Percentiles rank a stretch among this genome's conserved stretches.
Conservation (phyloP, 2,329 filamentous ascomycete genomes). For the Pestalotiopsis sp. region DNA sequence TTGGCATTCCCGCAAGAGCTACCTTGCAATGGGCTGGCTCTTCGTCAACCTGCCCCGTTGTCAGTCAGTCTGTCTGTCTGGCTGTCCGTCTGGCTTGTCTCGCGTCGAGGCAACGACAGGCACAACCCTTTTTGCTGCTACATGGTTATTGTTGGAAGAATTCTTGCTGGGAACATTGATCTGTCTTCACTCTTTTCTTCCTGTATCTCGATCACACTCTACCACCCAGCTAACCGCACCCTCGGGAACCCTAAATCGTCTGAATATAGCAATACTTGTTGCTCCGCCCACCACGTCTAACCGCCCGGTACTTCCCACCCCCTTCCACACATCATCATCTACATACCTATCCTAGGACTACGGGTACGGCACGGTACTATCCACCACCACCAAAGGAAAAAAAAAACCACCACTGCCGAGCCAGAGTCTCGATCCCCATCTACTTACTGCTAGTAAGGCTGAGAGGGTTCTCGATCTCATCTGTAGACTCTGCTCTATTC, state of each 20-base stretch:
- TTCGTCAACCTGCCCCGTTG: constrained; percentile 13
- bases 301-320: constrained; percentile 35
- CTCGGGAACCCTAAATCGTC: constrained; percentile 31
- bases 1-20: neutral
- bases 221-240: constrained; percentile 25
- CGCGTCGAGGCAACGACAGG: constrained; percentile 17
- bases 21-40: neutral
- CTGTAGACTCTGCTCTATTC: constrained; percentile 32
- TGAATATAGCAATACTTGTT: constrained; percentile 43
- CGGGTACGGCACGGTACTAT: constrained; percentile 23
- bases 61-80: too few species aligned
- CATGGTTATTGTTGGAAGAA: constrained; percentile 13
- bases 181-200: constrained; percentile 27
- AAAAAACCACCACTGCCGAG: constrained; percentile 25
- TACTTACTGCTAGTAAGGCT: constrained; percentile 36
- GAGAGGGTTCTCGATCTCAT: constrained; percentile 24
- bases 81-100: neutral
- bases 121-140: constrained; percentile 20
- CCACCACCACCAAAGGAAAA: constrained; percentile 23
- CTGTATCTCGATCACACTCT: constrained; percentile 11
- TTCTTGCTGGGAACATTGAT: constrained; percentile 7
- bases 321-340: constrained; percentile 27
- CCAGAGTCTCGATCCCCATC: constrained; percentile 28
- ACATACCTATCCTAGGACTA: constrained; percentile 25
- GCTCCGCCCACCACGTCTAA: constrained; percentile 32